These are phyloP conservation scores for Colletotrichum simmondsii DNA, from an alignment of 2,329 filamentous ascomycete genomes.

Conservation along the genomic window DNA sequence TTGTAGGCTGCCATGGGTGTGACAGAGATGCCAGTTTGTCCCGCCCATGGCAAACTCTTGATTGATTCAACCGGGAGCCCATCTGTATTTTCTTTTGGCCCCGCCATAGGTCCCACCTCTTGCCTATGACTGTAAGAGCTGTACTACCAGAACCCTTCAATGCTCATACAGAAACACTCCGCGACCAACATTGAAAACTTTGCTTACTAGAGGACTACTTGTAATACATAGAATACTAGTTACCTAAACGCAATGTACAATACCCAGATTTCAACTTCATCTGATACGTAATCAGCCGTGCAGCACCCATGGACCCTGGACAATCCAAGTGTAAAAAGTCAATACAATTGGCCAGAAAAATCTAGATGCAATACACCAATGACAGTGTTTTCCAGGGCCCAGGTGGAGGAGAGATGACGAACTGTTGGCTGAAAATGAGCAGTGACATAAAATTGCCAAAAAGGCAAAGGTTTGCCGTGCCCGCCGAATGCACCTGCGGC, in stretches of 20 bases:
- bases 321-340: background rate
- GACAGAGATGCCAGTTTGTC: background rate
- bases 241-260: slow-evolving; percentile 12
- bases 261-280: background rate
- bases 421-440: slow-evolving; percentile 32
- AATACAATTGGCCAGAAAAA: slow-evolving; percentile 24
- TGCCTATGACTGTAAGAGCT: background rate
- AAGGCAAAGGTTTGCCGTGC: slow-evolving; percentile 21
- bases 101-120: background rate
- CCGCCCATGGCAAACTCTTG: background rate
- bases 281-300: slow-evolving; percentile 29
- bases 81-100: background rate
- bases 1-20: background rate
- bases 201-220: background rate
- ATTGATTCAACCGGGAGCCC: background rate
- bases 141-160: background rate
- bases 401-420: slow-evolving; percentile 36
- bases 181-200: background rate
- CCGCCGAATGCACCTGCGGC: background rate
- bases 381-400: slow-evolving; percentile 14
- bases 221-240: background rate
- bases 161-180: background rate
- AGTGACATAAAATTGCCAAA: slow-evolving; percentile 31
- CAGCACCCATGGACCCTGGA: background rate
- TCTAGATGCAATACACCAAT: slow-evolving; percentile 24